Percentiles rank a stretch among this genome's conserved stretches.
Evolutionary conservation across 176 grass and related monocot species (phyloP).

Genomic region (Calamus simplicifolius): DNA sequence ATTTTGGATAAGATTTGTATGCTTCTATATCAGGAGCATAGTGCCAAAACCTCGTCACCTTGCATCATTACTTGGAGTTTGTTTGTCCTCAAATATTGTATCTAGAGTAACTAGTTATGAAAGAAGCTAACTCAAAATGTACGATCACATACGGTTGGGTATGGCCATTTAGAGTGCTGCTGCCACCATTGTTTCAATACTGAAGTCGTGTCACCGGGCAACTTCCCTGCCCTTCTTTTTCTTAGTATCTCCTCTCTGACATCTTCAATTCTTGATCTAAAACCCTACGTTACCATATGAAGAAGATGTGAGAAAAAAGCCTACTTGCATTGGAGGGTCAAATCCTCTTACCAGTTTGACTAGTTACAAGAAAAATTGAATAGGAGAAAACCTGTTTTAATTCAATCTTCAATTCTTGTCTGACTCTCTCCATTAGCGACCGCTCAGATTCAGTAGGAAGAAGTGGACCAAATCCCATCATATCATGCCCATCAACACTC

Average conservation of each 20-base stretch:
- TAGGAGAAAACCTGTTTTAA: conserved; percentile 65
- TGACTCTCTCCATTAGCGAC: conserved; percentile 95
- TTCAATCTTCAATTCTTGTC: conserved; percentile 88
- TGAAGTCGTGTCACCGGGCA: conserved; percentile 96
- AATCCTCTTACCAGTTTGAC: too few relatives aligned
- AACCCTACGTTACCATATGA: conserved; percentile 34
- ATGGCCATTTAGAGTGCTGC: conserved; percentile 97
- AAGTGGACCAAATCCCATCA: conserved; percentile 96
- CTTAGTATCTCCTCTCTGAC: conserved; percentile 90
- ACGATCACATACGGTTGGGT: conserved; percentile 77
- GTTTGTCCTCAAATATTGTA: too few relatives aligned
- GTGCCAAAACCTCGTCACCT: too few relatives aligned
- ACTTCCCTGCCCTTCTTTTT: conserved; percentile 95
- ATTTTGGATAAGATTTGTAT: too few relatives aligned
- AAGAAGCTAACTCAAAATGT: too few relatives aligned
- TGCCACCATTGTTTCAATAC: conserved; percentile 99
- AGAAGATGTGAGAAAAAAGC: too few relatives aligned
- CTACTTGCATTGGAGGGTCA: too few relatives aligned
- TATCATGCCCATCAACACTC: conserved; percentile 66
- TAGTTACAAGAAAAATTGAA: too few relatives aligned
- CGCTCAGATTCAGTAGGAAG: conserved; percentile 79
- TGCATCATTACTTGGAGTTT: too few relatives aligned
- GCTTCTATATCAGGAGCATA: too few relatives aligned
- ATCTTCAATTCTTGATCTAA: conserved; percentile 96
- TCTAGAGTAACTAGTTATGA: too few relatives aligned